phyloP scores from a whole-genome alignment of 352 stramenopile species.

The Phytophthora pluvialis region DNA sequence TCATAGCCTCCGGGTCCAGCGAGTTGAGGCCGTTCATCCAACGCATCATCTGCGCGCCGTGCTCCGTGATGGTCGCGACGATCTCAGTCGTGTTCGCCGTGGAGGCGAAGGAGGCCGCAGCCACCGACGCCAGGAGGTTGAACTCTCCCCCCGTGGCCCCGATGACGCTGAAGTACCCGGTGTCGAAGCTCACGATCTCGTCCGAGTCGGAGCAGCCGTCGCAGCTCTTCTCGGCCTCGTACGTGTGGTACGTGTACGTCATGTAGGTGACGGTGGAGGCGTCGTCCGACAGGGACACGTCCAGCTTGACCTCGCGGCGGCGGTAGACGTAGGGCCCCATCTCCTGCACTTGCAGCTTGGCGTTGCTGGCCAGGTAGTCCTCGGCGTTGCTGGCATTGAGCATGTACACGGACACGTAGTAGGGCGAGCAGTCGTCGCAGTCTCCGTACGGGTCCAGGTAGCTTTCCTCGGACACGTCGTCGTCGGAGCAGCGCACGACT shows the following conservation, averaged over 20 bases:
- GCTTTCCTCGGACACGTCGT: constrained; percentile 44
- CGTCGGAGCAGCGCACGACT: constrained; percentile 48
- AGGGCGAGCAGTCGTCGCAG: constrained; percentile 78
- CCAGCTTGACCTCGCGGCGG: constrained; percentile 60
- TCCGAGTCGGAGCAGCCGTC: constrained; percentile 62
- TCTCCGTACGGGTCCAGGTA: constrained; percentile 73
- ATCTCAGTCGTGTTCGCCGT: constrained; percentile 30
- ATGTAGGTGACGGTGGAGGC: constrained; percentile 73
- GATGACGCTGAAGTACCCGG: constrained; percentile 77
- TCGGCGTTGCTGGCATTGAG: constrained; percentile 84
- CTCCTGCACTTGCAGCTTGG: constrained; percentile 68
- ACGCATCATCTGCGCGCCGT: constrained; percentile 70
- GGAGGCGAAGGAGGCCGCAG: constrained; percentile 51
- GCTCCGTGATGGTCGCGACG: constrained; percentile 35
- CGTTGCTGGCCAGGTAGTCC: constrained; percentile 50
- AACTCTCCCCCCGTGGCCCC: constrained; percentile 62
- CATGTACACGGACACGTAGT: constrained; percentile 72
- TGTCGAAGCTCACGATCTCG: constrained; percentile 62
- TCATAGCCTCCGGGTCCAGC: constrained; percentile 69
- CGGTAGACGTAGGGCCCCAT: constrained; percentile 80
- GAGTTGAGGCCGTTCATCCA: constrained; percentile 85
- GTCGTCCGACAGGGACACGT: constrained; percentile 65
- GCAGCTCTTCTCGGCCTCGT: constrained; percentile 53
- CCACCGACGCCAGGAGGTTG: constrained; percentile 55
- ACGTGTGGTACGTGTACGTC: constrained; percentile 82